Percentiles rank a stretch among this genome's conserved stretches.
Conservation (phyloP, 192 early-diverging fungal genomes). For the Backusella parvicylindrica region DNA sequence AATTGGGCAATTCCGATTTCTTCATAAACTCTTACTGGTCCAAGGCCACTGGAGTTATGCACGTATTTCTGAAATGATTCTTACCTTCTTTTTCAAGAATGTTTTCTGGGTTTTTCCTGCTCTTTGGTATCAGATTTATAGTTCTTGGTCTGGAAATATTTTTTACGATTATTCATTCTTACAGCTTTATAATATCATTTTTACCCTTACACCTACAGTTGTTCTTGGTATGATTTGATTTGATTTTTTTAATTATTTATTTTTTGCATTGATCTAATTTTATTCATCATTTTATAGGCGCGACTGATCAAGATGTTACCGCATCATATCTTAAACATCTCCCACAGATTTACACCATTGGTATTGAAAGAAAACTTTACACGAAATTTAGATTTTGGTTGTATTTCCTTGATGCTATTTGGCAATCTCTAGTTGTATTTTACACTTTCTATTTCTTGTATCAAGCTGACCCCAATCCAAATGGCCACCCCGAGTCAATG, state of each 20-base stretch:
- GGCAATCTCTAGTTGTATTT: conserved; percentile 88
- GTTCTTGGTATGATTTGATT: conserved; percentile 41
- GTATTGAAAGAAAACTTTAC: conserved; percentile 83
- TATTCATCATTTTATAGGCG: conserved; percentile 20
- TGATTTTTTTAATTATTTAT: neutral
- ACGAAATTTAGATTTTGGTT: conserved; percentile 80
- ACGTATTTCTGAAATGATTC: conserved; percentile 83
- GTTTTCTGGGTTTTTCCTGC: conserved; percentile 87
- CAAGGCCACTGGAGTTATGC: conserved; percentile 92
- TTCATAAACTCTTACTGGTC: conserved; percentile 84
- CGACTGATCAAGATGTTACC: conserved; percentile 73
- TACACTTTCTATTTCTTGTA: conserved; percentile 69
- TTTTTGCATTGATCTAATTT: neutral
- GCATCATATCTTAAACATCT: conserved; percentile 47
- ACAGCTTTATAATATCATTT: conserved; percentile 79
- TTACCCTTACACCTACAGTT: conserved; percentile 63
- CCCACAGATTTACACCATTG: conserved; percentile 71
- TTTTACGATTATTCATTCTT: conserved; percentile 93
- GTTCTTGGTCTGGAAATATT: conserved; percentile 81
- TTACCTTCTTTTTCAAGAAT: conserved; percentile 97
- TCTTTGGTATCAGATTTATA: conserved; percentile 94
- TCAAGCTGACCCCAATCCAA: conserved; percentile 45
- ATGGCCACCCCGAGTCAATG: conserved; percentile 51
- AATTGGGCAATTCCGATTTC: conserved; percentile 88
- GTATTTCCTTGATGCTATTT: conserved; percentile 88